phyloP scores from a whole-genome alignment of 306 rosid species.

The Mimosa pudica region DNA sequence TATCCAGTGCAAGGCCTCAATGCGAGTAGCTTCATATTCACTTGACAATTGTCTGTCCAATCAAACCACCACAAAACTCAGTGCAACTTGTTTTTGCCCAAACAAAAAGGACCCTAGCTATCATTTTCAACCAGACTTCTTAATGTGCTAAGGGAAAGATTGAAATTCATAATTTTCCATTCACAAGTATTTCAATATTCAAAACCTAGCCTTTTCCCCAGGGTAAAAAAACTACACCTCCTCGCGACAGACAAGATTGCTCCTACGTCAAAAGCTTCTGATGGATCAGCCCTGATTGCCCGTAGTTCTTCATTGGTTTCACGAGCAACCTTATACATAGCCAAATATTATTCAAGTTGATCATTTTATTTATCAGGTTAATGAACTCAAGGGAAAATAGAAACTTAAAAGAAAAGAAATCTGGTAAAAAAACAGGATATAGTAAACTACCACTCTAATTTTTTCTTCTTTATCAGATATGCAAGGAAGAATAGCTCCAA shows the following conservation, averaged over 20 bases:
- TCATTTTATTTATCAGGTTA: slow-evolving; percentile 21
- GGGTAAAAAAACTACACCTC: slow-evolving; percentile 55
- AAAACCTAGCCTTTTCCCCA: slow-evolving; percentile 40
- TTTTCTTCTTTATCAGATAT: slow-evolving; percentile 99
- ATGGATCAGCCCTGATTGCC: slow-evolving; percentile 72
- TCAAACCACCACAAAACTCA: slow-evolving; percentile 45
- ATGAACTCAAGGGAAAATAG: slow-evolving; percentile 1
- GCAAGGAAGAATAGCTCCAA: slow-evolving; percentile 96
- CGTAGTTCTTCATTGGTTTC: slow-evolving; percentile 98
- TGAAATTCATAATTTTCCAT: slow-evolving; percentile 22
- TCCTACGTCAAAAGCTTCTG: slow-evolving; percentile 87
- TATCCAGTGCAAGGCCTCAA: slow-evolving; percentile 96
- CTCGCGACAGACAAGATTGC: slow-evolving; percentile 86
- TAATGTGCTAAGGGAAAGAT: slow-evolving; percentile 12
- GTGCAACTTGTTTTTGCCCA: slow-evolving; percentile 23
- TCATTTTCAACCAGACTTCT: slow-evolving; percentile 35
- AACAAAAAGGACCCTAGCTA: slow-evolving; percentile 30
- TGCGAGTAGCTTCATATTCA: slow-evolving; percentile 94
- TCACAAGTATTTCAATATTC: slow-evolving; percentile 39
- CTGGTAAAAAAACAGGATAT: slow-evolving; percentile 12
- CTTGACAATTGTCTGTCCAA: slow-evolving; percentile 83
- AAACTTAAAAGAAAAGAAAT: background rate
- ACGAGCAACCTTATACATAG: slow-evolving; percentile 79
- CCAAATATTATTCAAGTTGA: slow-evolving; percentile 26
- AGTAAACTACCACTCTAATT: slow-evolving; percentile 85